Evolutionary conservation across 352 stramenopile species (phyloP).

Genomic region (Pythium chondricola): DNA sequence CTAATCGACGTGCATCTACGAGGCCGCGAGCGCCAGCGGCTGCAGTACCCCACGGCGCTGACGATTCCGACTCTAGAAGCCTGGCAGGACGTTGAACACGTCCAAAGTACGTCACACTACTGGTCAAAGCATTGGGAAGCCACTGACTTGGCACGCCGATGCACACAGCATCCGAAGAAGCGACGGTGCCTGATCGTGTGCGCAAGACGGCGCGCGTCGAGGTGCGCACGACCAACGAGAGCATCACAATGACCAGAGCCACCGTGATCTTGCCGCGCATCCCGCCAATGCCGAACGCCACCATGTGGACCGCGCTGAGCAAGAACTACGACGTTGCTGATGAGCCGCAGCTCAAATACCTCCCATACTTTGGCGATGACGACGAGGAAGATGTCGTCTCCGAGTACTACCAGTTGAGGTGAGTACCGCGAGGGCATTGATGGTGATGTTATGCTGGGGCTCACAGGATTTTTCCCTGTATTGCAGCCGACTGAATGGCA

Average conservation of each 20-base stretch:
- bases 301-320: slow-evolving; percentile 75
- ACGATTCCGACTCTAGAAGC: slow-evolving; percentile 24
- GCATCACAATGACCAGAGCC: slow-evolving; percentile 23
- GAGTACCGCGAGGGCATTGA: too few relatives aligned
- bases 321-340: slow-evolving; percentile 86
- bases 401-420: slow-evolving; percentile 84
- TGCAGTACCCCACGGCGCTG: slow-evolving; percentile 22
- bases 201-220: slow-evolving; percentile 13
- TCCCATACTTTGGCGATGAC: slow-evolving; percentile 75
- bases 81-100: slow-evolving; percentile 33
- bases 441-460: background rate
- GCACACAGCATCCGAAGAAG: slow-evolving; percentile 37
- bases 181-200: slow-evolving; percentile 18
- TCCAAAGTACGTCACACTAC: slow-evolving; percentile 34
- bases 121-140: background rate
- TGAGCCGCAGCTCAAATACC: slow-evolving; percentile 66
- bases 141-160: background rate
- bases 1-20: slow-evolving; percentile 30
- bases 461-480: too few relatives aligned
- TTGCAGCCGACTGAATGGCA: slow-evolving; percentile 44
- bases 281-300: slow-evolving; percentile 39
- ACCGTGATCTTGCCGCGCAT: slow-evolving; percentile 47
- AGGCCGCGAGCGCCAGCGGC: slow-evolving; percentile 16
- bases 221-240: slow-evolving; percentile 20
- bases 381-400: slow-evolving; percentile 80